phyloP scores from a whole-genome alignment of 305 asterid species.

The Nicotiana rustica region DNA sequence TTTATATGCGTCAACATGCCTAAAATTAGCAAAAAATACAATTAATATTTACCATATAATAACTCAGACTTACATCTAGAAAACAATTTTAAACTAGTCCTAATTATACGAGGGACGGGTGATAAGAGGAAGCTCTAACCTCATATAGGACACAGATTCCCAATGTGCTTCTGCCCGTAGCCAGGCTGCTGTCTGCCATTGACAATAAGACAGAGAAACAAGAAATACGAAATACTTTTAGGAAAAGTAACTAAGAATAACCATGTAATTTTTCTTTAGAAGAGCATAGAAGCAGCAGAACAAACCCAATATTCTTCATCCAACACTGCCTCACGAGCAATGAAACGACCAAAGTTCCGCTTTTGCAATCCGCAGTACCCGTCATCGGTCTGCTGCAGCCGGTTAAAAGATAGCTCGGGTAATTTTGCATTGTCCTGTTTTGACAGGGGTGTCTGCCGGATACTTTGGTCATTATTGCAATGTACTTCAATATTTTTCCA shows the following conservation, averaged over 20 bases:
- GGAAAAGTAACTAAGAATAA: constrained; percentile 43
- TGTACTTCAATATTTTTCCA: constrained; percentile 86
- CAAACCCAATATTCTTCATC: constrained; percentile 98
- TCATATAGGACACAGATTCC: constrained; percentile 78
- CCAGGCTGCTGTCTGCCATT: constrained; percentile 95
- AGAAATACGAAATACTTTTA: constrained; percentile 53
- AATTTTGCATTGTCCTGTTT: constrained; percentile 59
- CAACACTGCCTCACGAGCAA: constrained; percentile 79
- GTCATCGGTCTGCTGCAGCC: constrained; percentile 73
- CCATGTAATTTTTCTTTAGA: not conserved
- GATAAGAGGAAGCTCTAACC: constrained; percentile 50
- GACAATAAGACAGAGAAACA: constrained; percentile 60
- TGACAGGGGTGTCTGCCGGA: constrained; percentile 50
- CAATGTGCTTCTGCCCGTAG: constrained; percentile 96
- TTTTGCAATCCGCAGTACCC: constrained; percentile 59
- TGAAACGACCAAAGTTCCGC: constrained; percentile 73
- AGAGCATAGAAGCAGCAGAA: constrained; percentile 43
- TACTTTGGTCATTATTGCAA: constrained; percentile 67
- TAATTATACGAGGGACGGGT: not conserved
- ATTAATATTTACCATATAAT: constrained; percentile 36
- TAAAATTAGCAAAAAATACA: constrained; percentile 49
- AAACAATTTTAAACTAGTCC: constrained; percentile 31
- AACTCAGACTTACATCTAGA: constrained; percentile 25
- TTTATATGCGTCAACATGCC: constrained; percentile 77
- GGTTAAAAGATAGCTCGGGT: constrained; percentile 70